Percentiles rank a stretch among this genome's conserved stretches.
Evolutionary conservation across 2,329 filamentous ascomycete species (phyloP).

Genomic region (Fusarium anthophilum): DNA sequence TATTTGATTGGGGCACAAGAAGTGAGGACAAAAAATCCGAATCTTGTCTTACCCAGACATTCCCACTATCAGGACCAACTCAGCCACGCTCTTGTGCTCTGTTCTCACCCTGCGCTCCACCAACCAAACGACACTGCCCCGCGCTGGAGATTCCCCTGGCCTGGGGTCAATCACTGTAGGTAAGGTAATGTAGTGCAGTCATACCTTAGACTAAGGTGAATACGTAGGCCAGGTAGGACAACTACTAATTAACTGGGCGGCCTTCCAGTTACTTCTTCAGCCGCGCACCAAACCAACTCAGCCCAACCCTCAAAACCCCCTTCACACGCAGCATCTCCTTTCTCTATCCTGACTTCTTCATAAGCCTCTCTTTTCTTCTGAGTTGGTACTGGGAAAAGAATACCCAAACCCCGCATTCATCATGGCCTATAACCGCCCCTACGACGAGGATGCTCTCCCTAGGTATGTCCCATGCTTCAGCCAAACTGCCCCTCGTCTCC

Average conservation of each 20-base stretch:
- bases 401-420: not conserved
- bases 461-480: constrained; percentile 61
- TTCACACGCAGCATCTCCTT: not conserved
- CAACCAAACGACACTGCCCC: constrained; percentile 35
- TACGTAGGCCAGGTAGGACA: not conserved
- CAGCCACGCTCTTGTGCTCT: constrained; percentile 32
- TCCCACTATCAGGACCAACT: constrained; percentile 22
- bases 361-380: not conserved
- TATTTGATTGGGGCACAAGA: not conserved
- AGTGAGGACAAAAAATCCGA: not conserved
- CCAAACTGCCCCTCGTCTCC: constrained; percentile 34
- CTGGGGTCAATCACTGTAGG: constrained; percentile 8
- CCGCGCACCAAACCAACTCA: constrained; percentile 31
- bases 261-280: constrained; percentile 27
- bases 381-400: not conserved
- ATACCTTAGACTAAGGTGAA: not conserved
- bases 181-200: not conserved
- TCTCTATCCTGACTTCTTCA: not conserved
- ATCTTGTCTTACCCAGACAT: constrained; percentile 5
- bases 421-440: constrained; percentile 95
- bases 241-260: constrained; percentile 7
- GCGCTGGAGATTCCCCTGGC: constrained; percentile 22
- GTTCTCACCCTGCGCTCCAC: constrained; percentile 24
- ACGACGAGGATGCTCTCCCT: constrained; percentile 94
- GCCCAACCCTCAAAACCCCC: constrained; percentile 30